Percentiles rank a stretch among this genome's conserved stretches.
Conservation (phyloP, 1,284 basidiomycete species). For the Fomitopsis pinicola region DNA sequence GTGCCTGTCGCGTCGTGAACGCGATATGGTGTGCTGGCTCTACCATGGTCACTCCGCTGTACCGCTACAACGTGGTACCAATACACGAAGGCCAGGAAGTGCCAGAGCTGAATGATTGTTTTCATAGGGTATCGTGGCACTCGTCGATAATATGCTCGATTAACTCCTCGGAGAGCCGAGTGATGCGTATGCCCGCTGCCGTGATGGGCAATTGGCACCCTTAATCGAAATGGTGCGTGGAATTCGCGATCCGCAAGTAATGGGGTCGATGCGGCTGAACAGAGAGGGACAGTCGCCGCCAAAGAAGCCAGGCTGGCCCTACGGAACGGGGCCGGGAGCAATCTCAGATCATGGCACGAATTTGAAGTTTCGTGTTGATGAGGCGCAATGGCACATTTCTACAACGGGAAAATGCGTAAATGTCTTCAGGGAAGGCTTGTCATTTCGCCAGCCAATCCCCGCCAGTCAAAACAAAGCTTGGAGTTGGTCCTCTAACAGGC, state of each 20-base stretch:
- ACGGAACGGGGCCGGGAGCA: neutral
- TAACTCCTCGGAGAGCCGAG: conserved; percentile 1
- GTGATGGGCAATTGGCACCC: neutral
- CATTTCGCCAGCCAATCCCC: conserved; percentile 5
- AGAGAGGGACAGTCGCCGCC: neutral
- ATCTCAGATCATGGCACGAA: neutral
- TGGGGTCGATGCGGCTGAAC: conserved; percentile 3
- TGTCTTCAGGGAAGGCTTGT: conserved; percentile 2
- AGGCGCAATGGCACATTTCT: neutral
- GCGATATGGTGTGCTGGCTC: neutral
- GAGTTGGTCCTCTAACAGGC: conserved; percentile 1
- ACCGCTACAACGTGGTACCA: neutral
- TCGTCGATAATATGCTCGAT: neutral
- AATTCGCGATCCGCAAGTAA: neutral
- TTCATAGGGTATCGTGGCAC: neutral
- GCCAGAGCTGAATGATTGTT: neutral
- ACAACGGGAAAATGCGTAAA: neutral
- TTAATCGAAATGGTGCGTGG: neutral
- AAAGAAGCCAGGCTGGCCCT: conserved; percentile 1
- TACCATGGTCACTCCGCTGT: neutral
- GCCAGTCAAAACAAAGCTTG: neutral
- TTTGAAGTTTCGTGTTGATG: neutral
- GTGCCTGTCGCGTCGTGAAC: neutral
- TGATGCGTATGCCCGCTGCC: neutral
- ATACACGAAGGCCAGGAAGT: neutral